Percentiles rank a stretch among this genome's conserved stretches.
phyloP scores from a whole-genome alignment of 179 eudicot genomes.

The Spinacia oleracea region DNA sequence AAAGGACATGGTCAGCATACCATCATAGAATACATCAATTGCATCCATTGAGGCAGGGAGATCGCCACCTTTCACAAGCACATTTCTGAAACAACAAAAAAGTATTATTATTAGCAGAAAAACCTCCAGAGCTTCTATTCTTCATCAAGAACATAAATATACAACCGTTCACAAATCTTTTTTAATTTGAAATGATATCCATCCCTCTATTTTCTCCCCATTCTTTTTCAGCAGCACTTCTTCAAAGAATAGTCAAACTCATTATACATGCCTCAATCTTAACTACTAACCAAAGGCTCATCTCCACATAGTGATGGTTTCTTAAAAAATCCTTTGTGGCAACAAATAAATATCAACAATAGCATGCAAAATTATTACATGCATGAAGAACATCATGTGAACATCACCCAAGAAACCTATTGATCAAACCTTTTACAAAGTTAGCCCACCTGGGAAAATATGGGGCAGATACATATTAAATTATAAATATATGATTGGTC shows the following conservation, averaged over 20 bases:
- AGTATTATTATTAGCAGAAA: background rate
- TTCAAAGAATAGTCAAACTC: background rate
- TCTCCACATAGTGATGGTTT: background rate
- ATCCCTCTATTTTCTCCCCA: background rate
- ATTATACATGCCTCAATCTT: background rate
- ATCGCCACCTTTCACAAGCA: slow-evolving; percentile 94
- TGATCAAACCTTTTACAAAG: background rate
- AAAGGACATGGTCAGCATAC: slow-evolving; percentile 36
- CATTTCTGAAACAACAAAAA: slow-evolving; percentile 52
- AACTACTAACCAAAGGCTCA: background rate
- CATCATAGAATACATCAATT: slow-evolving; percentile 85
- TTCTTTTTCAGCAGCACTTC: background rate
- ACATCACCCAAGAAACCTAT: background rate
- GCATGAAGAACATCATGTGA: background rate
- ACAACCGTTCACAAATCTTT: background rate
- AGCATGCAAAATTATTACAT: background rate
- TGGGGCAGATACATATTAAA: background rate
- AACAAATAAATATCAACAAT: background rate
- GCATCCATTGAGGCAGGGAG: slow-evolving; percentile 76
- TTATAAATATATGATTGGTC: too few relatives aligned
- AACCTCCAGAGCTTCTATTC: background rate
- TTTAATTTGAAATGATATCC: background rate
- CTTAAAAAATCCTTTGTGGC: background rate
- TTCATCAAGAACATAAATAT: background rate
- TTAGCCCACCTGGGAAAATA: background rate